Percentiles rank a stretch among this genome's conserved stretches.
Conservation (phyloP, 2,329 filamentous ascomycete genomes). For the Trichoderma gracile region DNA sequence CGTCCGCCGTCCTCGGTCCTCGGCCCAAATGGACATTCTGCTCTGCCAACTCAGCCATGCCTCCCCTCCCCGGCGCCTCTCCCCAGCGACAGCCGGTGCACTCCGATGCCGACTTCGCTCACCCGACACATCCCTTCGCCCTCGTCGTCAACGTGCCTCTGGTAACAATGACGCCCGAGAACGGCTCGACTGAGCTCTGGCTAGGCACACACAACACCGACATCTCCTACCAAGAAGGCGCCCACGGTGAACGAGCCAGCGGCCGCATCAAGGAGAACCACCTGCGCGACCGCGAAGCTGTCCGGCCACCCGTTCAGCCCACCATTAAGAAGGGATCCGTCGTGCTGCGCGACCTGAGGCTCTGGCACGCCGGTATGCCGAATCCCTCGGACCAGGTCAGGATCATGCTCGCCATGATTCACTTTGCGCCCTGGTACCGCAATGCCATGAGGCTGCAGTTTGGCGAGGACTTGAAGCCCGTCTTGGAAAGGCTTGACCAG, state of each 20-base stretch:
- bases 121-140: conserved; percentile 56
- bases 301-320: conserved; percentile 52
- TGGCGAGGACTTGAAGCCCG: conserved; percentile 48
- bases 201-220: conserved; percentile 52
- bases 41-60: conserved; percentile 60
- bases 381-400: conserved; percentile 52
- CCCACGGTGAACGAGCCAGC: conserved; percentile 54
- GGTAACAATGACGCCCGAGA: conserved; percentile 51
- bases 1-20: conserved; percentile 56
- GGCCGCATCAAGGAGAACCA: conserved; percentile 48
- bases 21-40: conserved; percentile 58
- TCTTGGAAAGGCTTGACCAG: conserved; percentile 48
- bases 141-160: conserved; percentile 57
- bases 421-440: conserved; percentile 59
- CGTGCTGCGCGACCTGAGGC: conserved; percentile 58
- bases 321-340: conserved; percentile 55
- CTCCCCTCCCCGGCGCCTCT: conserved; percentile 43
- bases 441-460: conserved; percentile 60
- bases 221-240: conserved; percentile 47
- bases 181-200: conserved; percentile 62
- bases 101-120: conserved; percentile 59
- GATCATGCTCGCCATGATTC: conserved; percentile 62
- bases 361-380: conserved; percentile 66
- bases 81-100: conserved; percentile 57
- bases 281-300: conserved; percentile 41